A percentile compares a stretch with the other conserved stretches of the same genome.
These are phyloP conservation scores for Trametes sanguinea DNA, from an alignment of 768 basidiomycete species.

Conservation along the genomic window DNA sequence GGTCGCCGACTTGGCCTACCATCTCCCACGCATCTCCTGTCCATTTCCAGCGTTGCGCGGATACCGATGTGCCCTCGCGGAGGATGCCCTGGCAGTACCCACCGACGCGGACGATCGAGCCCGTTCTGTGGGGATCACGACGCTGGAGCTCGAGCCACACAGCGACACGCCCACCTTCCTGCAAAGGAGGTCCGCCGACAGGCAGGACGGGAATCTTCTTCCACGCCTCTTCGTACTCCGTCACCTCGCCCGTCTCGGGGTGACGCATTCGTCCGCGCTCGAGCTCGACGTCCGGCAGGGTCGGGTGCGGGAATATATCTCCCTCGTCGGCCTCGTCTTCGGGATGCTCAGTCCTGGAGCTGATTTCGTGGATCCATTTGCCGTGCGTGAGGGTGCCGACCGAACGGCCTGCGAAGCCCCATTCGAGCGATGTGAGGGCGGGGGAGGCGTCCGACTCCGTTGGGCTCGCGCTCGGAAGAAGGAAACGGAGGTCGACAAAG, in stretches of 20 bases:
- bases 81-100: conserved; percentile 17
- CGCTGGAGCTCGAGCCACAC: conserved; percentile 5
- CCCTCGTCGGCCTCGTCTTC: conserved; percentile 21
- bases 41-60: conserved; percentile 16
- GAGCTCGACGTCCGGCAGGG: conserved; percentile 11
- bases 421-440: conserved; percentile 8
- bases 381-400: conserved; percentile 18
- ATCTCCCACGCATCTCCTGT: conserved; percentile 1
- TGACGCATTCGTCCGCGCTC: conserved; percentile 20
- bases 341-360: conserved; percentile 18
- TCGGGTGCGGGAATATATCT: conserved; percentile 16
- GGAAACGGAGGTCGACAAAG: conserved; percentile 22
- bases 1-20: conserved; percentile 3
- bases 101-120: conserved; percentile 14
- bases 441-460: too few relatives aligned
- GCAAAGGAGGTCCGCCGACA: neutral
- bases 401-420: conserved; percentile 16
- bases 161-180: neutral
- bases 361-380: conserved; percentile 23
- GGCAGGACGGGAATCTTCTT: conserved; percentile 2
- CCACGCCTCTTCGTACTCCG: conserved; percentile 24
- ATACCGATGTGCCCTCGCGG: conserved; percentile 6
- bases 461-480: neutral
- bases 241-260: conserved; percentile 11
- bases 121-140: neutral